Percentiles rank a stretch among this genome's conserved stretches.
These are phyloP conservation scores for Panus rudis DNA, from an alignment of 768 basidiomycete genomes.

Conservation along the genomic window DNA sequence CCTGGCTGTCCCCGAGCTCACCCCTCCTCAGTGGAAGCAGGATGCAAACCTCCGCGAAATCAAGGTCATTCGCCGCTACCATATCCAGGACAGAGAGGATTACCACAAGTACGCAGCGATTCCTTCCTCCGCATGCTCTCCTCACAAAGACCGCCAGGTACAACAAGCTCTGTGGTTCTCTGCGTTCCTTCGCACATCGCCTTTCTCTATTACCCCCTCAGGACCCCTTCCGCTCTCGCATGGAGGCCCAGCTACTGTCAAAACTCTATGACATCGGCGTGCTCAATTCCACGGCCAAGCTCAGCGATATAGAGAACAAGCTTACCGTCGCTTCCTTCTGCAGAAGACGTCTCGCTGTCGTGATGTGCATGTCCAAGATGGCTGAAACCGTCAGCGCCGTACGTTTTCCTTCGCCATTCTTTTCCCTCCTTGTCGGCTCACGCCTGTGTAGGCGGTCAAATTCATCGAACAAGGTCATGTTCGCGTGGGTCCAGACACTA, in stretches of 20 bases:
- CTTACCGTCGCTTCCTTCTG: slow-evolving; percentile 95
- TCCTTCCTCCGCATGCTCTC: slow-evolving; percentile 2
- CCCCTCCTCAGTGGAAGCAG: slow-evolving; percentile 77
- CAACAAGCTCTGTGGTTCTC: slow-evolving; percentile 88
- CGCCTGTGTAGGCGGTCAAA: slow-evolving; percentile 70
- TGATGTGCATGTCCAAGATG: slow-evolving; percentile 92
- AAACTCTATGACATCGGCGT: slow-evolving; percentile 98
- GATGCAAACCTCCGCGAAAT: slow-evolving; percentile 88
- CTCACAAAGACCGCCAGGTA: slow-evolving; percentile 41
- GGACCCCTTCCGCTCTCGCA: slow-evolving; percentile 79
- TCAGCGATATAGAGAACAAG: slow-evolving; percentile 91
- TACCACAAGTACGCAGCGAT: slow-evolving; percentile 67
- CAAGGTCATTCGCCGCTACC: slow-evolving; percentile 92
- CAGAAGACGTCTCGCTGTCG: slow-evolving; percentile 83
- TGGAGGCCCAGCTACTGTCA: slow-evolving; percentile 82
- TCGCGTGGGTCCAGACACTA: slow-evolving; percentile 91
- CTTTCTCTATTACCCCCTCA: slow-evolving; percentile 80
- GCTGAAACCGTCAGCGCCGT: slow-evolving; percentile 91
- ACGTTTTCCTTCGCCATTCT: slow-evolving; percentile 26
- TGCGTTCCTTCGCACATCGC: slow-evolving; percentile 82
- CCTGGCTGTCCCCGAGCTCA: neutral
- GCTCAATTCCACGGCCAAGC: slow-evolving; percentile 76
- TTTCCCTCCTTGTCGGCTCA: slow-evolving; percentile 4
- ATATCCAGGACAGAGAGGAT: slow-evolving; percentile 90
- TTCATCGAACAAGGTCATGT: slow-evolving; percentile 99